Percentiles rank a stretch among this genome's conserved stretches.
phyloP scores from a whole-genome alignment of 495 filamentous ascomycete species.

The Umbilicaria muhlenbergii region DNA sequence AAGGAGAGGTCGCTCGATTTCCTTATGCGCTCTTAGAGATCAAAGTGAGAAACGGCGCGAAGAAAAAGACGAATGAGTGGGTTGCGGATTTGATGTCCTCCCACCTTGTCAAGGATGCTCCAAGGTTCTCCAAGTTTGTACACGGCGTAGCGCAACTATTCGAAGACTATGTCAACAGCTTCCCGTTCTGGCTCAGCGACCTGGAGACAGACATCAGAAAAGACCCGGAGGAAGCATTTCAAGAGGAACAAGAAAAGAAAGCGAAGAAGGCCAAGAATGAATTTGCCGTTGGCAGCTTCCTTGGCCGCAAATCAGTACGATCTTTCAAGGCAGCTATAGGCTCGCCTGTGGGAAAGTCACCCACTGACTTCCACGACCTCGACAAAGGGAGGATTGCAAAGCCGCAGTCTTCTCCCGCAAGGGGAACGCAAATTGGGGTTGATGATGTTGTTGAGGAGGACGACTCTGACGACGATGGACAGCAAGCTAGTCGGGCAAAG shows the following conservation, averaged over 20 bases:
- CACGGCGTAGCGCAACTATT: slow-evolving; percentile 85
- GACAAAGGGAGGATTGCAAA: slow-evolving; percentile 2
- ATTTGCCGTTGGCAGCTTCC: slow-evolving; percentile 73
- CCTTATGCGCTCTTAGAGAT: slow-evolving; percentile 87
- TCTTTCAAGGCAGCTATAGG: slow-evolving; percentile 40
- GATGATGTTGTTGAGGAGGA: slow-evolving; percentile 19
- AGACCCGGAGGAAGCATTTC: slow-evolving; percentile 81
- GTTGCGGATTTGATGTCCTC: slow-evolving; percentile 78
- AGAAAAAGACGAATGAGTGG: slow-evolving; percentile 63
- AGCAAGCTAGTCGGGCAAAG: slow-evolving; percentile 9
- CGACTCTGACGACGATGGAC: slow-evolving; percentile 26
- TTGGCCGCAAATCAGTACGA: slow-evolving; percentile 32
- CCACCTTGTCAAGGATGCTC: slow-evolving; percentile 77
- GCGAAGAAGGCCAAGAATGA: slow-evolving; percentile 71
- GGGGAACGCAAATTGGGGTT: slow-evolving; percentile 11
- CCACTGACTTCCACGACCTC: slow-evolving; percentile 5
- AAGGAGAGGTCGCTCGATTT: slow-evolving; percentile 84
- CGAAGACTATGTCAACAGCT: slow-evolving; percentile 87
- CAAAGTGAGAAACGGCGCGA: slow-evolving; percentile 60
- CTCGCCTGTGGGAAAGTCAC: slow-evolving; percentile 41
- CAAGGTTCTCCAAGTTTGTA: slow-evolving; percentile 90
- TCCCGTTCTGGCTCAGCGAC: slow-evolving; percentile 90
- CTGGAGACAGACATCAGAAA: slow-evolving; percentile 84
- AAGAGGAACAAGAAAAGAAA: slow-evolving; percentile 72
- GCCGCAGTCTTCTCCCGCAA: slow-evolving; percentile 6